Conservation (phyloP, 2,329 filamentous ascomycete genomes). For the Daldinia sp. region DNA sequence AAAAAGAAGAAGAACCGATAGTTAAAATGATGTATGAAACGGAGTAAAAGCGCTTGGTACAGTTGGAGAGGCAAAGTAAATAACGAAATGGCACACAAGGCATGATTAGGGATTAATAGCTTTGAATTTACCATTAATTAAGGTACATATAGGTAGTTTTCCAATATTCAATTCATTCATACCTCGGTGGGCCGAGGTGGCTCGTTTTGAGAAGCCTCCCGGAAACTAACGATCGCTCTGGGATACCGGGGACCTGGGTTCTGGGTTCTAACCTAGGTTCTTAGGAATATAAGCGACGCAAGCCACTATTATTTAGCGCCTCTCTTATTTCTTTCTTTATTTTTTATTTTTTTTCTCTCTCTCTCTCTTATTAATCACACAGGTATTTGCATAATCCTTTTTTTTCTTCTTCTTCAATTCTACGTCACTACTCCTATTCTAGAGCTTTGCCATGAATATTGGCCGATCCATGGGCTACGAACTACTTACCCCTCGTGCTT, state of each 20-base stretch:
- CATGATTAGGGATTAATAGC: background rate
- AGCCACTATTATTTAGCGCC: background rate
- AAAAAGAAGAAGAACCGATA: background rate
- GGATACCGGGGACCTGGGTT: background rate
- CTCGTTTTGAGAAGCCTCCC: slow-evolving; percentile 21
- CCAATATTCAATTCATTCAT: slow-evolving; percentile 1
- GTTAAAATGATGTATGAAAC: background rate
- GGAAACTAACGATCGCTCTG: slow-evolving; percentile 12
- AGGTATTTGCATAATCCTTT: too few relatives aligned
- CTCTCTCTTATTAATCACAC: too few relatives aligned
- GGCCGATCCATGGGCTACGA: background rate
- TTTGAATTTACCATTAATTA: background rate
- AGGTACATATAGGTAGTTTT: slow-evolving; percentile 3
- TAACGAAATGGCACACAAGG: slow-evolving; percentile 15
- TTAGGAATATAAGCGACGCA: background rate
- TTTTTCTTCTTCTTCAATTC: too few relatives aligned
- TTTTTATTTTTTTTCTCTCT: too few relatives aligned
- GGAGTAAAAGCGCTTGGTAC: background rate
- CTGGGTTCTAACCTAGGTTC: too few relatives aligned
- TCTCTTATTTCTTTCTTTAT: too few relatives aligned
- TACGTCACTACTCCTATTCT: too few relatives aligned
- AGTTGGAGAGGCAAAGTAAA: background rate
- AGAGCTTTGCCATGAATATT: background rate
- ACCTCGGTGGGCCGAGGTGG: slow-evolving; percentile 26
- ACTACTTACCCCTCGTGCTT: slow-evolving; percentile 9